Evolutionary conservation across 352 stramenopile species (phyloP), one percentile per base, ranked within the genome.

Genomic region (Globisporangium emineosum): DNA sequence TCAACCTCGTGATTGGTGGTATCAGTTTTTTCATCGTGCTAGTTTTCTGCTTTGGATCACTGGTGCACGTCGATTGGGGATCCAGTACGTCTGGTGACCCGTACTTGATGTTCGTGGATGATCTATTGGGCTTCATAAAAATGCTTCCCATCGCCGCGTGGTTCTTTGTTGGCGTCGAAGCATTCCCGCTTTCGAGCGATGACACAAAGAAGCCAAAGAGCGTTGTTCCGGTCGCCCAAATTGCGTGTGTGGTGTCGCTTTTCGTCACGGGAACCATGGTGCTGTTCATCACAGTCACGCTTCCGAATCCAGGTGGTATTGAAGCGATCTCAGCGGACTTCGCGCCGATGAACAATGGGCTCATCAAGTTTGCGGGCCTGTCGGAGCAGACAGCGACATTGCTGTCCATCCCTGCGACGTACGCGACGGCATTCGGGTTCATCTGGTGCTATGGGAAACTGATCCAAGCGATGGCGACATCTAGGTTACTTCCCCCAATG

Each of bases 381-480:
- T 57, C 51, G 3, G 23, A 32, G 21, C 35, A 65, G 4, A 8
- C 32, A 3, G 72, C 76, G 1, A 81, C 67, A 5, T 23, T 83
- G 25, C 21, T 85, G 1, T 85, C 74, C 17, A 45, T 85, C 1
- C 75, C 76, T 6, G 78, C 75, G 2, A 88, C 75, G 1, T 88
- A 80, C 61, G 74, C 74, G 3, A 87, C 73, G 5, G 77, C 73
- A 5, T 83, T 79, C 51, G 77, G 75, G 1, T 86, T 86, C 49
- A 80, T 87, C 57, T 84, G 77, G 67, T 81, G 71, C 33, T 86
- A 86, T 55, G 71, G 76, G 1, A 83, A 83, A 45, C 63, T 88
- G 6, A 77, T 88, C 7, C 47, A 68, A 2, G 67, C 74, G 9
- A 85, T 88, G 76, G 78, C 74, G 0, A 74, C 52, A 15, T 88